Evolutionary conservation across 768 basidiomycete genomes (phyloP).

Genomic region (Terana coerulea): DNA sequence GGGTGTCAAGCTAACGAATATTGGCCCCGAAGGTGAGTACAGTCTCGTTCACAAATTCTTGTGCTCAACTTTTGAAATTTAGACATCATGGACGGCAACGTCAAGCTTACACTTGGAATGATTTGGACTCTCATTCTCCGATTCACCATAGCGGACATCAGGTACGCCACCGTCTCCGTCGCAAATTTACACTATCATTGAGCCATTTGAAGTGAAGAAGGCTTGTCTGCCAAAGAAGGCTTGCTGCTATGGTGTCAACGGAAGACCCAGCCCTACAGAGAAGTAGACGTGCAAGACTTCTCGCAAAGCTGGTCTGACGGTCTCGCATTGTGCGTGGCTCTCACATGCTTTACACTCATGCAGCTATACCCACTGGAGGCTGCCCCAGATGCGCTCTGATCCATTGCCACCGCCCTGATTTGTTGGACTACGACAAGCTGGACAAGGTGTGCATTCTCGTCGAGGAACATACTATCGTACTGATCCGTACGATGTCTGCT

Average conservation of each 20-base stretch:
- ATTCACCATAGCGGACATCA: slow-evolving; percentile 98
- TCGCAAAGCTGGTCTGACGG: slow-evolving; percentile 92
- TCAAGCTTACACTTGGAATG: slow-evolving; percentile 98
- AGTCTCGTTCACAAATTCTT: background rate
- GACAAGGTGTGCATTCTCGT: slow-evolving; percentile 57
- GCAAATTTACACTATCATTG: background rate
- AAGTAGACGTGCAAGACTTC: slow-evolving; percentile 94
- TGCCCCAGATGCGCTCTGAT: slow-evolving; percentile 88
- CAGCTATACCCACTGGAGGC: slow-evolving; percentile 9
- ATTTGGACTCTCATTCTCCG: slow-evolving; percentile 98
- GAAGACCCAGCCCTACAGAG: slow-evolving; percentile 86
- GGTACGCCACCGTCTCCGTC: slow-evolving; percentile 43
- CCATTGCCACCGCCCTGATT: slow-evolving; percentile 94
- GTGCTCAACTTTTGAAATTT: background rate
- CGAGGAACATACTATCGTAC: background rate
- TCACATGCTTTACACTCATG: background rate
- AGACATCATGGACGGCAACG: slow-evolving; percentile 99
- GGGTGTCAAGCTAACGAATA: slow-evolving; percentile 95
- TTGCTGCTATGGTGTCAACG: slow-evolving; percentile 97
- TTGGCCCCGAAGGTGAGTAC: slow-evolving; percentile 93
- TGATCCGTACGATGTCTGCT: slow-evolving; percentile 13
- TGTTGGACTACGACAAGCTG: slow-evolving; percentile 84
- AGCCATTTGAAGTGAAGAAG: slow-evolving; percentile 89
- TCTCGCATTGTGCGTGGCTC: slow-evolving; percentile 75
- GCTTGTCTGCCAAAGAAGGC: slow-evolving; percentile 97